Base-by-base conservation (phyloP, 352 stramenopile species). In the Phytophthora cryptogea region DNA sequence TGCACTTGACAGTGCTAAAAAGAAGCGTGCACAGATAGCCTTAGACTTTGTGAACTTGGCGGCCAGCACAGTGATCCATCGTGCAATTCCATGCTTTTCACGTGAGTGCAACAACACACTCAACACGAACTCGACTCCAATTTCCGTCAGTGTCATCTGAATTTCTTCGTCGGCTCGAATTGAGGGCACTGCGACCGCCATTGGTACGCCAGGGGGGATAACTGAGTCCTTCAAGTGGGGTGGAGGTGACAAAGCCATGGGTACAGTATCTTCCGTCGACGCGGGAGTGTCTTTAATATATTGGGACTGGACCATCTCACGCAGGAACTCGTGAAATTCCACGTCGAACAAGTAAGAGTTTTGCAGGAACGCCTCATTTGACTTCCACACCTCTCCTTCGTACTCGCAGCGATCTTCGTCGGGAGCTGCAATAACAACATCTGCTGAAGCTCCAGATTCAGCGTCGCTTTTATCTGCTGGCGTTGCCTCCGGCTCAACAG, bases 281-380 rank as follows among this genome's bases (percentile, higher is more conserved):
- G 56, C 36, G 14, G 49, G 35, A 16, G 39, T 44, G 28, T 91
- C 78, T 60, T 87, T 88, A 16, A 92, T 78, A 50, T 93, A 89
- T 54, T 90, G 85, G 2, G 82, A 88, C 36, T 91, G 82, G 23
- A 96, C 83, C 79, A 96, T 93, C 30, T 94, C 85, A 13, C 86
- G 81, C 23, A 99, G 63, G 63, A 99, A 99, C 36, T 88, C 77
- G 66, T 98, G 94, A 60, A 99, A 98, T 57, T 98, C 96, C 31
- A 94, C 62, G 59, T 98, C 94, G 26, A 99, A 92, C 43, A 99
- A 74, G 58, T 98, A 98, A 46, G 89, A 97, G 55, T 97, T 97
- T 71, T 96, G 95, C 44, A 96, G 70, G 63, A 98, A 98, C 10
- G 88, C 88, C 26, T 97, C 88, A 72, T 99, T 99, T 9, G 94